Base-by-base conservation (phyloP, 805 yeast genomes). In the Candida broadrunensis region DNA sequence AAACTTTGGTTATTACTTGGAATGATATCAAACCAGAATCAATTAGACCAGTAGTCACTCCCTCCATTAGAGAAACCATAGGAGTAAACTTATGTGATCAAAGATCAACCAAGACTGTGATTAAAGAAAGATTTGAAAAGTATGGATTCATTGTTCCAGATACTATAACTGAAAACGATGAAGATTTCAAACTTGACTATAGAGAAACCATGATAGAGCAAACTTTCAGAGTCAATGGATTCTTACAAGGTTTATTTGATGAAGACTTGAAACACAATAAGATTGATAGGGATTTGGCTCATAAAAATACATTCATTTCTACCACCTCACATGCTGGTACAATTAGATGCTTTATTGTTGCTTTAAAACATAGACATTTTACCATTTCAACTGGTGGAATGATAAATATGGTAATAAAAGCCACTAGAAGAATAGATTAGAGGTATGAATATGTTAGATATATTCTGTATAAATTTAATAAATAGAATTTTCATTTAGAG, bases 311-410 rank as follows among this genome's bases (percentile, higher is more conserved):
- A 1, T 51, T 55, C 36, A 56, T 67, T 40, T 70, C 72, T 14
- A 59, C 75, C n/a, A 75, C 81, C 12, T 63, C 73, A n/a, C 82
- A 77, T 49, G 72, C 77, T 18, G 81, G 81, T 1, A 65, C 73
- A 18, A 74, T 76, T 31, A 55, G 75, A 34, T 63, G 74, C 9
- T 67, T 75, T 38, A 56, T 77, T 24, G 48, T 61, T 45, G 80
- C 68, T 2, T 50, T 71, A 37, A 66, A 71, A 3, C 86, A 81
- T 54, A 67, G 85, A 42, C 63, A 68, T n/a, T 75, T 80, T 50
- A 69, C 79, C 18, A 72, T 81, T 34, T 73, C 80, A 24, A 80
- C 86, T 1, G 85, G 86, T 6, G 83, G 83, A n/a, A 73, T 80
- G 70, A 76, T 81, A 12, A 81, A 82, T 3, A 65, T 77, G 23